Base-by-base conservation (phyloP, 1,139 yeast species). In the Debaryomyces fabryi region DNA sequence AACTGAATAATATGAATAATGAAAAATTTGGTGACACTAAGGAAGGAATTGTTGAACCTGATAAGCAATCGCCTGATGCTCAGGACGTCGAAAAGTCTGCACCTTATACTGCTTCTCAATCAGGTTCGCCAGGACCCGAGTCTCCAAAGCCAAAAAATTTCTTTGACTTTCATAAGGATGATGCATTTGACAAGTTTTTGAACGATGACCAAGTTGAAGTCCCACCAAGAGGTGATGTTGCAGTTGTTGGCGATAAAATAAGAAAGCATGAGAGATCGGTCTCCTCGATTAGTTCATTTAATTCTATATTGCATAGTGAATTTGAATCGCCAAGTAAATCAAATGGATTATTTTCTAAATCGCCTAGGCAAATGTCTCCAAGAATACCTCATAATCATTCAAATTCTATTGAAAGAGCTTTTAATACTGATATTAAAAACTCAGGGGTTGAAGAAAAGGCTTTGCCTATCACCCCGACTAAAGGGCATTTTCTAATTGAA, bases 171-270 rank as follows among this genome's bases (percentile, higher is more conserved):
- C 47, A 50, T 15, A 48, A 54, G 13, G 50, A 55, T 15, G 55
- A 55, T 20, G 49, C 52, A 23, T 62, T 67, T 40, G 58, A 65
- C 15, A 60, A 53, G 13, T 62, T 66, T 27, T 50, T 70, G 30
- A 57, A 64, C 36, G 74, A 69, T 45, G 54, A 55, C 5, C 69
- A 69, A 49, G 52, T 47, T 2, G 70, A 64, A 36, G 74, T 71
- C 1, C 77, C 77, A 2, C 72, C 74, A 1, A 57, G 76, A 47
- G 74, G 75, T 1, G 78, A 72, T 52, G 58, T 52, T 23, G 49
- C 65, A 8, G 49, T 63, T 10, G 56, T 55, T 18, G 59, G 57
- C 5, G 57, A 51, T 43, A 61, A 56, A 39, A 57, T 65, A 25
- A 54, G 63, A 37, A 65, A 61, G 48, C 65, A 64, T 45, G 57